phyloP scores from a whole-genome alignment of 495 filamentous ascomycete genomes.

The Tirmania nivea region DNA sequence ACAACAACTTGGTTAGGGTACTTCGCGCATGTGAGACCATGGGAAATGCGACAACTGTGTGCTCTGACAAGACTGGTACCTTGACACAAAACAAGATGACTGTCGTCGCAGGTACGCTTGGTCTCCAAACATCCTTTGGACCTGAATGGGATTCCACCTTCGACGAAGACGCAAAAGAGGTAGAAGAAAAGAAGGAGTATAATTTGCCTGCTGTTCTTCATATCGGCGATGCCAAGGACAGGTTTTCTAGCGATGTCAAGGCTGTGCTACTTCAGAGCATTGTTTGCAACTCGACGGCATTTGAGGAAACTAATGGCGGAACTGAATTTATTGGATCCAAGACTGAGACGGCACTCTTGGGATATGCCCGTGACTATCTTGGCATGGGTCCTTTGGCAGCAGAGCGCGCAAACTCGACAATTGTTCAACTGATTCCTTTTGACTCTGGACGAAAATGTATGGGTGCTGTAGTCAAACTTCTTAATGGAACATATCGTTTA shows the following conservation, averaged over 20 bases:
- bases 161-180: conserved; percentile 9
- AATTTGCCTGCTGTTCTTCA: conserved; percentile 11
- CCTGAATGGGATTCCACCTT: not conserved
- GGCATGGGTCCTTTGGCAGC: conserved; percentile 38
- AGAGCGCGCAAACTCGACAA: conserved; percentile 34
- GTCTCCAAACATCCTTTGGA: conserved; percentile 33
- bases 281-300: conserved; percentile 52
- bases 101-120: conserved; percentile 46
- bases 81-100: conserved; percentile 59
- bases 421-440: conserved; percentile 61
- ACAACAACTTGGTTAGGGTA: conserved; percentile 60
- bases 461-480: conserved; percentile 50
- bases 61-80: conserved; percentile 73
- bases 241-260: conserved; percentile 32
- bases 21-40: conserved; percentile 66
- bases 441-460: conserved; percentile 78
- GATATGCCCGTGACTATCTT: conserved; percentile 40
- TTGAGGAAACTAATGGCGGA: conserved; percentile 42
- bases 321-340: conserved; percentile 48
- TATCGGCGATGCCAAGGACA: conserved; percentile 28
- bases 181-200: conserved; percentile 8
- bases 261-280: conserved; percentile 39
- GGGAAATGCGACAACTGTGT: conserved; percentile 70
- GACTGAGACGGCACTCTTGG: conserved; percentile 50
- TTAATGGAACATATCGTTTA: conserved; percentile 46